These are phyloP conservation scores for Microbotryum silenes-acaulis DNA, from an alignment of 1,284 basidiomycete species.

Conservation along the genomic window DNA sequence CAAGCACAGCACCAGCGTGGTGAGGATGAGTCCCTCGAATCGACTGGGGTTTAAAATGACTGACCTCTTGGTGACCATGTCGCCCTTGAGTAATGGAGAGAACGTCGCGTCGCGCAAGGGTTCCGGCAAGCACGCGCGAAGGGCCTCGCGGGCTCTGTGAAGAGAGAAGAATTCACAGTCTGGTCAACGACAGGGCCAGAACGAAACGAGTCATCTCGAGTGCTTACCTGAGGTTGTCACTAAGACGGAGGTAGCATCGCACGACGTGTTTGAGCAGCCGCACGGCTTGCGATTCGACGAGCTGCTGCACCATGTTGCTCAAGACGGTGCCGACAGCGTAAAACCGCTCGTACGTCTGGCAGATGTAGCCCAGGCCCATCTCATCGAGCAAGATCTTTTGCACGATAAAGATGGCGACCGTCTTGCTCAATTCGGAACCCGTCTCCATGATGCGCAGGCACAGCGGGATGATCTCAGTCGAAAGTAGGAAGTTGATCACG, in stretches of 20 bases:
- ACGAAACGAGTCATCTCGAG: neutral
- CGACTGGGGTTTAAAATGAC: neutral
- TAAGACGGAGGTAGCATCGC: slow-evolving; percentile 88
- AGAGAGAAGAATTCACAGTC: neutral
- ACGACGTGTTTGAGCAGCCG: slow-evolving; percentile 96
- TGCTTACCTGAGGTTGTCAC: slow-evolving; percentile 83
- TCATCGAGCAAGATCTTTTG: slow-evolving; percentile 99
- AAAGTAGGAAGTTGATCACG: slow-evolving; percentile 97
- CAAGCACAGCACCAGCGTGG: neutral
- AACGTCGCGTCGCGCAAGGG: slow-evolving; percentile 94
- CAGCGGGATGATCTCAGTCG: slow-evolving; percentile 98
- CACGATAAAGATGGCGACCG: slow-evolving; percentile 99
- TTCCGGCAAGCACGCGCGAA: slow-evolving; percentile 94
- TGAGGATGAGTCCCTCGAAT: neutral
- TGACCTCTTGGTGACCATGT: slow-evolving; percentile 75
- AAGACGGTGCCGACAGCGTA: slow-evolving; percentile 98
- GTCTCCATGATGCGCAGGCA: slow-evolving; percentile 99
- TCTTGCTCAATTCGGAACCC: slow-evolving; percentile 97
- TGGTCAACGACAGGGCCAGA: no score
- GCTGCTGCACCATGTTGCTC: slow-evolving; percentile 95
- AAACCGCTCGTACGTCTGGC: slow-evolving; percentile 98
- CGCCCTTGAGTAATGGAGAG: slow-evolving; percentile 57
- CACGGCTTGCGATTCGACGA: slow-evolving; percentile 96
- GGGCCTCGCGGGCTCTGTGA: slow-evolving; percentile 80
- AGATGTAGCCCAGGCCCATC: slow-evolving; percentile 95